Evolutionary conservation across 768 basidiomycete genomes (phyloP).

Genomic region (Hemileccinum rubropunctum): DNA sequence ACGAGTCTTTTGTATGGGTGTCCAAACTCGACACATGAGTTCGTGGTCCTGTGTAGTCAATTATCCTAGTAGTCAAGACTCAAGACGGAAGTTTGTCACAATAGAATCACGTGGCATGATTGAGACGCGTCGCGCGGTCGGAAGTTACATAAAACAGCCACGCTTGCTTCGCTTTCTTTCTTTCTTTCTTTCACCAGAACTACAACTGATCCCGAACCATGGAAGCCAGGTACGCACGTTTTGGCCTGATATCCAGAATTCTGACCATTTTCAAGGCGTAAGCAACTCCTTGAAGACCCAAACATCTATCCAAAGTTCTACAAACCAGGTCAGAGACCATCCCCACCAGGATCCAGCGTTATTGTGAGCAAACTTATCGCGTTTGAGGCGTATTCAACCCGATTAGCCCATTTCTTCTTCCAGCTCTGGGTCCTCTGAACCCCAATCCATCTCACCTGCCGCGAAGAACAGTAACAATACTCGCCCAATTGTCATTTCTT

Average conservation of each 20-base stretch:
- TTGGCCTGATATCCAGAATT: rapidly evolving
- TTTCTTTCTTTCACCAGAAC: slow-evolving; percentile 2
- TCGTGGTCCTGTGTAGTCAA: too few species aligned
- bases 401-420: slow-evolving; percentile 26
- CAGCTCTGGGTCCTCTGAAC: slow-evolving; percentile 17
- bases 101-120: slow-evolving; percentile 13
- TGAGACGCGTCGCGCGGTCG: slow-evolving; percentile 24
- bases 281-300: slow-evolving; percentile 26
- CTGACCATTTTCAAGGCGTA: slow-evolving; percentile 18
- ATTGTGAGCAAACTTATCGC: slow-evolving; percentile 19
- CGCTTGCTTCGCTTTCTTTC: neutral
- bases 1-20: too few species aligned
- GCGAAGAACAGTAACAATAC: slow-evolving; percentile 6
- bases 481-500: slow-evolving; percentile 29
- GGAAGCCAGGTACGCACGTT: slow-evolving; percentile 24
- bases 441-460: slow-evolving; percentile 16
- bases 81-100: too few species aligned
- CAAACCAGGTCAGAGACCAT: slow-evolving; percentile 18
- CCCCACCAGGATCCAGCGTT: slow-evolving; percentile 6
- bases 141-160: neutral
- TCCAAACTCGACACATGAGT: too few species aligned
- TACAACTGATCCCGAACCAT: slow-evolving; percentile 9
- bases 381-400: neutral
- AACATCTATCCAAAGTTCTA: slow-evolving; percentile 30
- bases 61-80: too few species aligned